phyloP scores from a whole-genome alignment of 2,329 filamentous ascomycete species.

The Diaporthe velutina region DNA sequence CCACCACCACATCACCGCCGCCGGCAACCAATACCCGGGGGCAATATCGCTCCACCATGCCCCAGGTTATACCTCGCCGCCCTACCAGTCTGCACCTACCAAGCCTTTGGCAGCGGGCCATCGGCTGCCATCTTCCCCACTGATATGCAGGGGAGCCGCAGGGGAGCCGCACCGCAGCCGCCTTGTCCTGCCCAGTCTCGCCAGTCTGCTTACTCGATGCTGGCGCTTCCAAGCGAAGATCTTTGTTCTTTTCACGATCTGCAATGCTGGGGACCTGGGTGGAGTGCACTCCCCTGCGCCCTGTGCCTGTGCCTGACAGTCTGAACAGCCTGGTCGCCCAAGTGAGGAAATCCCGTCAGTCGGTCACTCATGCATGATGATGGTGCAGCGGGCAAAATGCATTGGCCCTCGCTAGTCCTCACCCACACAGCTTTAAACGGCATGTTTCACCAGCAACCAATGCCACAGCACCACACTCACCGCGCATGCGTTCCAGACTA shows the following conservation, averaged over 20 bases:
- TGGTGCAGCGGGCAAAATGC: slow-evolving; percentile 3
- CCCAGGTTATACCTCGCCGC: background rate
- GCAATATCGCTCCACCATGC: slow-evolving; percentile 6
- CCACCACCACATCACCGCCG: background rate
- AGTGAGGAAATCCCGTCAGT: background rate
- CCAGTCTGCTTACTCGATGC: background rate
- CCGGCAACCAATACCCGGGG: background rate
- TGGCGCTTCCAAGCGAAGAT: slow-evolving; percentile 15
- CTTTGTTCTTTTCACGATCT: slow-evolving; percentile 1
- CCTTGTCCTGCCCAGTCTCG: background rate
- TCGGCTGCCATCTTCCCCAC: slow-evolving; percentile 1
- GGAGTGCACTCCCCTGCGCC: background rate
- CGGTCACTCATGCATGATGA: slow-evolving; percentile 18
- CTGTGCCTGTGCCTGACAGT: slow-evolving; percentile 9
- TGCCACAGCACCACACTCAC: slow-evolving; percentile 1
- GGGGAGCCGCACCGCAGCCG: background rate
- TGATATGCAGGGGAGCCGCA: slow-evolving; percentile 17
- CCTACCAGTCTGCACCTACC: background rate
- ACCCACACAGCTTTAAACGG: slow-evolving; percentile 12
- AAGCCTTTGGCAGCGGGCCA: slow-evolving; percentile 24
- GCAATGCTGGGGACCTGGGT: background rate
- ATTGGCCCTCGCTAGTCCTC: slow-evolving; percentile 13
- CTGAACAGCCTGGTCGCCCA: background rate
- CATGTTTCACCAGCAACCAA: slow-evolving; percentile 28
- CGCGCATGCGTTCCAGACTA: background rate